A percentile compares a stretch with the other conserved stretches of the same genome.
phyloP scores from a whole-genome alignment of 495 filamentous ascomycete genomes.

The Xylona heveae region DNA sequence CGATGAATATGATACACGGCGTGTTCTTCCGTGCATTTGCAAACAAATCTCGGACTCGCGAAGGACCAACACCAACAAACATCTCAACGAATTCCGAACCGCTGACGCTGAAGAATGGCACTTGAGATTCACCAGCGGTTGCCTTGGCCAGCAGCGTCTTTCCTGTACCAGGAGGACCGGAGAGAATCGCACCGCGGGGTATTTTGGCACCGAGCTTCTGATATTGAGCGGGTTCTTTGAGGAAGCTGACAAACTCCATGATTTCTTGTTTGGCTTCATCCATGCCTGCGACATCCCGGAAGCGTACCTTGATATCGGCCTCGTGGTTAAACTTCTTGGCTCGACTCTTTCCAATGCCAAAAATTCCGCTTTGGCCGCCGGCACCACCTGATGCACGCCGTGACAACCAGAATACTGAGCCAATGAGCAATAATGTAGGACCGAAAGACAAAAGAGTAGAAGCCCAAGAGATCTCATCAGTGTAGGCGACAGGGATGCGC shows the following conservation, averaged over 20 bases:
- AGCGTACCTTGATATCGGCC: slow-evolving; percentile 86
- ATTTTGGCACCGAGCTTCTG: slow-evolving; percentile 93
- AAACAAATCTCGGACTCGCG: slow-evolving; percentile 85
- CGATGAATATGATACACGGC: slow-evolving; percentile 97
- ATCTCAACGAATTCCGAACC: slow-evolving; percentile 98
- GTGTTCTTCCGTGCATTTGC: slow-evolving; percentile 86
- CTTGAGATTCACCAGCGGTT: slow-evolving; percentile 89
- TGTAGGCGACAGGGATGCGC: slow-evolving; percentile 78
- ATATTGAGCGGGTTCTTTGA: slow-evolving; percentile 76
- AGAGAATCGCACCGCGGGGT: slow-evolving; percentile 86
- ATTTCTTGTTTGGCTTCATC: slow-evolving; percentile 97
- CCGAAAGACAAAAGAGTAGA: slow-evolving; percentile 54
- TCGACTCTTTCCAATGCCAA: slow-evolving; percentile 85
- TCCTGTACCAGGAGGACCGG: slow-evolving; percentile 91
- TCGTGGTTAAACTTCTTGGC: slow-evolving; percentile 97
- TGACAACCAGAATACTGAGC: slow-evolving; percentile 49
- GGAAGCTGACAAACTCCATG: slow-evolving; percentile 97
- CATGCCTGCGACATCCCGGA: slow-evolving; percentile 93
- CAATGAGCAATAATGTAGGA: slow-evolving; percentile 72
- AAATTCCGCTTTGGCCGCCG: slow-evolving; percentile 60
- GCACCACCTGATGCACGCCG: slow-evolving; percentile 39
- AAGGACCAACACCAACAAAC: slow-evolving; percentile 97
- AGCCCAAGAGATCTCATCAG: slow-evolving; percentile 46
- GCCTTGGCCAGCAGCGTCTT: slow-evolving; percentile 95
- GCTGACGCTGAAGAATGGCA: slow-evolving; percentile 95